Evolutionary conservation across 1,284 basidiomycete species (phyloP).

Genomic region (Kwoniella shivajii): DNA sequence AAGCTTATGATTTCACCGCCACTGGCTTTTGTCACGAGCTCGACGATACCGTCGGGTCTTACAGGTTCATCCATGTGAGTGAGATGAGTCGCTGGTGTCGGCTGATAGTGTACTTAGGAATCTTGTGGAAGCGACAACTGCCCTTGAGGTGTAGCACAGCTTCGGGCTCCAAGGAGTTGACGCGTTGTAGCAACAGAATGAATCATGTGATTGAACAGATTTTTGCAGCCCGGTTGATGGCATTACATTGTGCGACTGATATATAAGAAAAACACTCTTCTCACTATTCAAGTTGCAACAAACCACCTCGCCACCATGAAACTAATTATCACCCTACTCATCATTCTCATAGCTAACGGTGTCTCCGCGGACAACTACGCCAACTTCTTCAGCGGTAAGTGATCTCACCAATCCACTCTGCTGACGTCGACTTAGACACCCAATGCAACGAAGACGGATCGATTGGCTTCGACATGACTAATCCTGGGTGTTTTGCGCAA

Average conservation of each 20-base stretch:
- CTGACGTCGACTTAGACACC: too few species aligned
- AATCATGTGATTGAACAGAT: too few species aligned
- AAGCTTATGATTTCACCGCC: slow-evolving; percentile 9
- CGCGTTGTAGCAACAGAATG: too few species aligned
- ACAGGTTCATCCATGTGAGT: slow-evolving; percentile 12
- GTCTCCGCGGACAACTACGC: slow-evolving; percentile 8
- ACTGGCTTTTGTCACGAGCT: slow-evolving; percentile 7
- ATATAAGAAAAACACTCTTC: too few species aligned
- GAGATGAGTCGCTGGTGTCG: not conserved
- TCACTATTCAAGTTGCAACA: too few species aligned
- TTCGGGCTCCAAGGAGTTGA: not conserved
- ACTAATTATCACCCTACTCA: not conserved
- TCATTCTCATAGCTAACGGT: not conserved
- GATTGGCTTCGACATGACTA: slow-evolving; percentile 13
- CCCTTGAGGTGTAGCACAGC: not conserved
- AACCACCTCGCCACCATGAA: not conserved
- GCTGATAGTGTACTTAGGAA: not conserved
- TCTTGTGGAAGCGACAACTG: slow-evolving; percentile 12
- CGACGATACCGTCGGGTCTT: slow-evolving; percentile 6
- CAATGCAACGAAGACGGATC: slow-evolving; percentile 11
- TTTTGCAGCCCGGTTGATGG: too few species aligned
- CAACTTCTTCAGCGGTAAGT: slow-evolving; percentile 12
- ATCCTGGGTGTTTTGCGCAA: slow-evolving; percentile 9
- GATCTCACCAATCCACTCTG: too few species aligned
- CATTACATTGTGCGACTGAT: too few species aligned